Conservation (phyloP, 768 basidiomycete species). For the Hirschioporus abietinus region DNA sequence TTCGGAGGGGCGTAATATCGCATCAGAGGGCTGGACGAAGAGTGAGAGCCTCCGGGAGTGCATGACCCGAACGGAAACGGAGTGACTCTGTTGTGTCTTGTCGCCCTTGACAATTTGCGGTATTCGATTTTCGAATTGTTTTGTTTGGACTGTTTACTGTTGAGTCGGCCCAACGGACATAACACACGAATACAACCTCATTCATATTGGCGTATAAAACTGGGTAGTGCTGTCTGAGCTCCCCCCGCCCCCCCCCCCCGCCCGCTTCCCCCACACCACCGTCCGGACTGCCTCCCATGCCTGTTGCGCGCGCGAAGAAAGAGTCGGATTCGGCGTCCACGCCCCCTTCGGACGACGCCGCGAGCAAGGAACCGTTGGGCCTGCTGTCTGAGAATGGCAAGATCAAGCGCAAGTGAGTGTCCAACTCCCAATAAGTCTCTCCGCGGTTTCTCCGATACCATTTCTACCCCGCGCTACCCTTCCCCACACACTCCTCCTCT, state of each 20-base stretch:
- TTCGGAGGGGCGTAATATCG: neutral
- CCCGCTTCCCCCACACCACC: conserved; percentile 13
- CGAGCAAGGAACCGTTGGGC: conserved; percentile 39
- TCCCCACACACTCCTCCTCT: conserved; percentile 38
- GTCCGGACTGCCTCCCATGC: conserved; percentile 38
- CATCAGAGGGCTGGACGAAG: neutral
- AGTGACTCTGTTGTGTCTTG: no score
- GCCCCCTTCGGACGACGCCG: conserved; percentile 60
- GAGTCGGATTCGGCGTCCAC: conserved; percentile 50
- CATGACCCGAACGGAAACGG: no score
- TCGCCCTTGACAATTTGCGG: neutral
- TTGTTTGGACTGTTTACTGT: conserved; percentile 1
- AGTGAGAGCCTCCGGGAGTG: neutral
- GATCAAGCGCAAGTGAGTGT: conserved; percentile 74
- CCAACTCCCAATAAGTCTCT: conserved; percentile 22
- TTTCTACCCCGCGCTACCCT: conserved; percentile 24
- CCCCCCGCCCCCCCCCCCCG: conserved; percentile 24
- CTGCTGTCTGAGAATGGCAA: conserved; percentile 59
- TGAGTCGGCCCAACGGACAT: neutral
- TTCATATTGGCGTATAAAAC: neutral
- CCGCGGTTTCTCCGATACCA: conserved; percentile 53
- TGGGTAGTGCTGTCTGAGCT: conserved; percentile 15
- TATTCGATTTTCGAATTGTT: conserved; percentile 5
- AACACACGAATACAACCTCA: conserved; percentile 1
- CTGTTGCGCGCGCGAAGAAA: conserved; percentile 64